Evolutionary conservation across 805 yeast species (phyloP), one percentile per base, ranked within the genome.

Genomic region (Scheffersomyces ergatensis): DNA sequence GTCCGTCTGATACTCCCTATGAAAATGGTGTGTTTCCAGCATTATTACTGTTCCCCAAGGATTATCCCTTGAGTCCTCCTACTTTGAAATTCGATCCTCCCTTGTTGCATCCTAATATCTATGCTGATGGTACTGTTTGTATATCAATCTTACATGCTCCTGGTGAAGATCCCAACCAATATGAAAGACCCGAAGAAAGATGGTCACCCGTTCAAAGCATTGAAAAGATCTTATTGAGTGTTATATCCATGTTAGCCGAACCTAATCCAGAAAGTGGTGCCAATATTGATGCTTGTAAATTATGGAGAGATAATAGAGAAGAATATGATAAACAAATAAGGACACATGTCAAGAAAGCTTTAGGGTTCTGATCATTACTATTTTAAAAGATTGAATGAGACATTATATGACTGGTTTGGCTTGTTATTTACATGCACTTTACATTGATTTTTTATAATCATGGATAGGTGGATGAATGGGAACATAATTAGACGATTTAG

Each of bases 141-240:
- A 93, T 93, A 37, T 88, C 96, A 13, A 93, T 93, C 37, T 71
- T 93, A 49, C 99, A 93, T 60, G 82, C 97, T 1, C 96, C 98
- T 1, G 99, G 99, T 9, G 96, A 90, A 53, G 99, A 93, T 62
- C 98, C 99, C 16, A 80, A 89, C 60, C 89, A 85, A 75, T 93
- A 93, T 65, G 99, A 93, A 62, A 66, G 87, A 23, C 96, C 98
- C 0, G 95, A 90, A 52, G 99, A 93, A 65, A 72, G 99, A 49
- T 93, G 99, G 99, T 86, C 95, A 5, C 99, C 99, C 0, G 90
- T 93, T 23, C 99, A 93, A 62, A 86, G 95, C 58, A 90, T 93
- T n/a, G 99, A 93, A 65, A 93, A 93, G 75, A 93, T 93, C 45
- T 70, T 93, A 46, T 66, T 93, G 44, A 85, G 95, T 62, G 98